A percentile compares a stretch with the other conserved stretches of the same genome.
These are phyloP conservation scores for Mortierella sp. DNA, from an alignment of 371 early-diverging fungal species.

Conservation along the genomic window DNA sequence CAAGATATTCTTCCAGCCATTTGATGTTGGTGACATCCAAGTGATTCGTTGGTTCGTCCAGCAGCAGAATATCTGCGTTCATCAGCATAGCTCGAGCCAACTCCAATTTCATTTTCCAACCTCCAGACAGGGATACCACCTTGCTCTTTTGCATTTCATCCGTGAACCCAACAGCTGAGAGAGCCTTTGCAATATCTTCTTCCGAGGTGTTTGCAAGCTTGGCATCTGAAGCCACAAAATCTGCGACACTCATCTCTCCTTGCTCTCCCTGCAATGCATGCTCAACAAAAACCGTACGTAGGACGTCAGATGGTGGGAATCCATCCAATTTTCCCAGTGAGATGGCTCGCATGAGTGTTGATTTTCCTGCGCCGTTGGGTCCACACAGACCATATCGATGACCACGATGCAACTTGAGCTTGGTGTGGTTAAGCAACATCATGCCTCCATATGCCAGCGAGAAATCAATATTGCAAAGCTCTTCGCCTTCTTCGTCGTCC, in stretches of 20 bases:
- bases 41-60: constrained; percentile 96
- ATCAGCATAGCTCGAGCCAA: constrained; percentile 88
- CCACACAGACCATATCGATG: constrained; percentile 89
- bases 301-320: constrained; percentile 79
- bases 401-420: constrained; percentile 81
- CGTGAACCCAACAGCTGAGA: constrained; percentile 76
- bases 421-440: constrained; percentile 84
- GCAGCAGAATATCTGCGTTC: constrained; percentile 87
- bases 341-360: constrained; percentile 89
- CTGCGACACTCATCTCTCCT: constrained; percentile 75
- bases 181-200: constrained; percentile 66
- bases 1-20: constrained; percentile 87
- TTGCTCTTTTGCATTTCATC: constrained; percentile 72
- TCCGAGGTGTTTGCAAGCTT: constrained; percentile 64
- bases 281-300: constrained; percentile 81
- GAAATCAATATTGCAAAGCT: constrained; percentile 86
- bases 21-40: constrained; percentile 86
- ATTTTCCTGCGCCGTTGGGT: constrained; percentile 91
- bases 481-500: constrained; percentile 78
- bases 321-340: constrained; percentile 81
- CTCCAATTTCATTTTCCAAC: constrained; percentile 93
- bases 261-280: constrained; percentile 84
- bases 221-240: constrained; percentile 72
- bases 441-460: constrained; percentile 86
- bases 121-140: constrained; percentile 85